A percentile compares a stretch with the other conserved stretches of the same genome.
Evolutionary conservation across 2,329 filamentous ascomycete species (phyloP).

Genomic region (Verruconis gallopava): DNA sequence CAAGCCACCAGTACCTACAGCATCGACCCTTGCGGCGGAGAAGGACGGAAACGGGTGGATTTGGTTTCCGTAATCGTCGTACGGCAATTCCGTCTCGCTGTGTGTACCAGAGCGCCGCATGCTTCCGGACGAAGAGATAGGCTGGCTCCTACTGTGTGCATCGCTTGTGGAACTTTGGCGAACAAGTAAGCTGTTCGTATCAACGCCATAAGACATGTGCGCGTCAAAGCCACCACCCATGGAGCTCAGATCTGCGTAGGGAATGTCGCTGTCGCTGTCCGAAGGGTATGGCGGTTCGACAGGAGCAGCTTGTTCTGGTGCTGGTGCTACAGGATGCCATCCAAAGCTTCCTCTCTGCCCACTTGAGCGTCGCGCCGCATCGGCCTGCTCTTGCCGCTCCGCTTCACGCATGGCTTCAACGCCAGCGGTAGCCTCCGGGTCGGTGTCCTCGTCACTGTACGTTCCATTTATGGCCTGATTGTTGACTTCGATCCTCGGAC

Average conservation of each 20-base stretch:
- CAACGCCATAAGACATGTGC: constrained; percentile 47
- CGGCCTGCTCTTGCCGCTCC: constrained; percentile 58
- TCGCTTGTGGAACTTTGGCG: constrained; percentile 19
- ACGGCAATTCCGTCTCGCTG: constrained; percentile 20
- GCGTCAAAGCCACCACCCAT: constrained; percentile 60
- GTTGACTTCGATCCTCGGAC: constrained; percentile 24
- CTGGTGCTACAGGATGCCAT: constrained; percentile 36
- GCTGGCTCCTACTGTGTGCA: constrained; percentile 22
- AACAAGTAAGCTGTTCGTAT: constrained; percentile 26
- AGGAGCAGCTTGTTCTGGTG: constrained; percentile 13
- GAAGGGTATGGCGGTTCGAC: constrained; percentile 13
- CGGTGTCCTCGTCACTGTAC: constrained; percentile 50
- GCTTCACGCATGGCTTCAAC: constrained; percentile 73
- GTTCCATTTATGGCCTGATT: constrained; percentile 15
- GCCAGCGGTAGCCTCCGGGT: constrained; percentile 76
- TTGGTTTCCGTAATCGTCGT: constrained; percentile 33
- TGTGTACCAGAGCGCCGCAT: constrained; percentile 31
- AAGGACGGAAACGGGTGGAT: constrained; percentile 46
- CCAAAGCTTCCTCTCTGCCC: constrained; percentile 29
- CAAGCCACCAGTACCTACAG: constrained; percentile 78
- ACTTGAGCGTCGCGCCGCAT: constrained; percentile 45
- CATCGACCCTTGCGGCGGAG: constrained; percentile 63
- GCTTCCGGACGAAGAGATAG: constrained; percentile 32
- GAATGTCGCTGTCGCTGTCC: constrained; percentile 62
- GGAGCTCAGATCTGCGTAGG: constrained; percentile 56